Percentiles rank a stretch among this genome's conserved stretches.
Evolutionary conservation across 129 eudicot species (phyloP).

Genomic region (Centaurea solstitialis): DNA sequence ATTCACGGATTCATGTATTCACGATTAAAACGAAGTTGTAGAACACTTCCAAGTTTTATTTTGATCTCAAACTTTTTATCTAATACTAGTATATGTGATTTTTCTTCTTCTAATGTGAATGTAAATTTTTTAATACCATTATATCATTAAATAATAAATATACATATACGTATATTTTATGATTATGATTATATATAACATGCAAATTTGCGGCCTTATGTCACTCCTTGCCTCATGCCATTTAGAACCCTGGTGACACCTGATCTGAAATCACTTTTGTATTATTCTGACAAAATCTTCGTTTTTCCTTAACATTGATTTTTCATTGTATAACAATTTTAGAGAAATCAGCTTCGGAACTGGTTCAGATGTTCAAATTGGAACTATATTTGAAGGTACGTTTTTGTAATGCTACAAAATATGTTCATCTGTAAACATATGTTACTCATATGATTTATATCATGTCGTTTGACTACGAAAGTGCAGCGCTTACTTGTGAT

Average conservation of each 20-base stretch:
- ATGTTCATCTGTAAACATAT: not conserved
- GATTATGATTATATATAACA: not conserved
- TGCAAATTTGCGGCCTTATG: not conserved
- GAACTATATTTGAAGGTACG: slow-evolving; percentile 76
- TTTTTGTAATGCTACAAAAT: not conserved
- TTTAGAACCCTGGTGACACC: not conserved
- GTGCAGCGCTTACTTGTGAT: slow-evolving; percentile 83
- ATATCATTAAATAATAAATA: too few relatives aligned
- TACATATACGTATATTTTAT: too few relatives aligned
- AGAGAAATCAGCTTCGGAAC: slow-evolving; percentile 73
- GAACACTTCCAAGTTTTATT: not conserved
- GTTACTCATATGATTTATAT: slow-evolving; percentile 8
- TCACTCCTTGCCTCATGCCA: too few relatives aligned
- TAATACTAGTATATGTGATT: not conserved
- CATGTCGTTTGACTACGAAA: slow-evolving; percentile 19
- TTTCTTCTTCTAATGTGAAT: not conserved
- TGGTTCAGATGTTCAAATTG: slow-evolving; percentile 63
- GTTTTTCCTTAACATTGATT: not conserved
- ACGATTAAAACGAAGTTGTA: not conserved
- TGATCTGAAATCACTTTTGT: not conserved
- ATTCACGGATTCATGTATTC: not conserved
- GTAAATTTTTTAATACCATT: not conserved
- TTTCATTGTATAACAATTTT: slow-evolving; percentile 25
- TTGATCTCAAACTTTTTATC: not conserved
- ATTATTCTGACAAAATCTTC: not conserved